A percentile compares a stretch with the other conserved stretches of the same genome.
Evolutionary conservation across 768 basidiomycete species (phyloP).

Genomic region (Tephrocybe rancida): DNA sequence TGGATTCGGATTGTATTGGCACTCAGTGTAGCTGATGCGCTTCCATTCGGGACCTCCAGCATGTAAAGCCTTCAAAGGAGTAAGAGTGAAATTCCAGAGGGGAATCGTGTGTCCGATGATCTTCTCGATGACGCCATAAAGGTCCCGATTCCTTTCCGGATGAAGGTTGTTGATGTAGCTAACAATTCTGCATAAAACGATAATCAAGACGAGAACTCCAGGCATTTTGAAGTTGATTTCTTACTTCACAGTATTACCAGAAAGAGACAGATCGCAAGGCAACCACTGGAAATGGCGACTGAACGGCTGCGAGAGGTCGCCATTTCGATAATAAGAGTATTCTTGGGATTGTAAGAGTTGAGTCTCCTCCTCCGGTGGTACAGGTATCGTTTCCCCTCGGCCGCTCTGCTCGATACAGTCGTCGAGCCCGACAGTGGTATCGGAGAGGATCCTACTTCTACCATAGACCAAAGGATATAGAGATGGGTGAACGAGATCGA

Average conservation of each 20-base stretch:
- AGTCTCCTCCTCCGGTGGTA: conserved; percentile 4
- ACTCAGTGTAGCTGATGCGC: conserved; percentile 17
- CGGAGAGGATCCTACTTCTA: conserved; percentile 19
- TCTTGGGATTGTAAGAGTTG: background rate
- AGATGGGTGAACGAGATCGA: conserved; percentile 45
- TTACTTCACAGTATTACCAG: background rate
- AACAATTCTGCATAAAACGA: conserved; percentile 24
- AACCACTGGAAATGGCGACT: conserved; percentile 22
- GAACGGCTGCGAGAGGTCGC: background rate
- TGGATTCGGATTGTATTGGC: conserved; percentile 20
- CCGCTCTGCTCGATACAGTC: conserved; percentile 18
- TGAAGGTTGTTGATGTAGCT: conserved; percentile 48
- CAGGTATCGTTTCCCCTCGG: conserved; percentile 13
- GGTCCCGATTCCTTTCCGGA: conserved; percentile 23
- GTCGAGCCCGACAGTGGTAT: conserved; percentile 6
- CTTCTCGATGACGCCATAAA: conserved; percentile 28
- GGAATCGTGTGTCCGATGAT: conserved; percentile 31
- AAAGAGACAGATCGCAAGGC: conserved; percentile 24
- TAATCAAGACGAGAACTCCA: background rate
- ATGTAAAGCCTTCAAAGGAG: background rate
- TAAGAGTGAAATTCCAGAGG: conserved; percentile 26
- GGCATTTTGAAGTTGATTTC: background rate
- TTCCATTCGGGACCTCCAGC: background rate
- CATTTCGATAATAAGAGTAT: no score
- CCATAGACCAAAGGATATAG: conserved; percentile 37